Percentiles rank a stretch among this genome's conserved stretches.
Evolutionary conservation across 768 basidiomycete species (phyloP).

Genomic region (Jaapia argillacea): DNA sequence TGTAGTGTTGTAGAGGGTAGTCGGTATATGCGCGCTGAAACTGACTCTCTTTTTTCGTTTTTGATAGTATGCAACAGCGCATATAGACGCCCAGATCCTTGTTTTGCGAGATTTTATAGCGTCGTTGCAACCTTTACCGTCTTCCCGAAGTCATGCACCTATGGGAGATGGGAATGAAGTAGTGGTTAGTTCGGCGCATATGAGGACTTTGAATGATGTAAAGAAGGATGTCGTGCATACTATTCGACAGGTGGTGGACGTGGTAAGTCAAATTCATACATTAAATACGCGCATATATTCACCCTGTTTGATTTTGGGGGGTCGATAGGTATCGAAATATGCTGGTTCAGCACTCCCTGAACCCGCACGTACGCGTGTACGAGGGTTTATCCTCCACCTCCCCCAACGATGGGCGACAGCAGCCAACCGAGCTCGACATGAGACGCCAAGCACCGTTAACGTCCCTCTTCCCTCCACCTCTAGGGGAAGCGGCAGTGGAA

Average conservation of each 20-base stretch:
- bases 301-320: no score
- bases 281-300: not conserved
- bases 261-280: conserved; percentile 29
- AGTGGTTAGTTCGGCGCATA: conserved; percentile 27
- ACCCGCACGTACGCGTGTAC: conserved; percentile 64
- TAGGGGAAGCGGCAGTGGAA: not conserved
- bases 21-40: not conserved
- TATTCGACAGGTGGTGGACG: conserved; percentile 81
- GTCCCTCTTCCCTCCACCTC: conserved; percentile 1
- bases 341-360: conserved; percentile 83
- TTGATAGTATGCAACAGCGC: conserved; percentile 70
- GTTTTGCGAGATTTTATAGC: conserved; percentile 79
- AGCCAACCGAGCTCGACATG: conserved; percentile 11
- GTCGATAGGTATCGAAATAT: conserved; percentile 43
- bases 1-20: no score
- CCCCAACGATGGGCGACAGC: conserved; percentile 72
- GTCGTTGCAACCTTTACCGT: conserved; percentile 41
- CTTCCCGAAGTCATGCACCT: conserved; percentile 22
- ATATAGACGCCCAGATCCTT: conserved; percentile 82
- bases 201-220: conserved; percentile 62
- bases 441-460: not conserved
- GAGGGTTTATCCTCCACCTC: conserved; percentile 69
- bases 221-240: conserved; percentile 83
- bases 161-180: conserved; percentile 20
- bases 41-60: not conserved